Evolutionary conservation across 2,329 filamentous ascomycete genomes (phyloP).

Genomic region (Exophiala phaeomuriformis): DNA sequence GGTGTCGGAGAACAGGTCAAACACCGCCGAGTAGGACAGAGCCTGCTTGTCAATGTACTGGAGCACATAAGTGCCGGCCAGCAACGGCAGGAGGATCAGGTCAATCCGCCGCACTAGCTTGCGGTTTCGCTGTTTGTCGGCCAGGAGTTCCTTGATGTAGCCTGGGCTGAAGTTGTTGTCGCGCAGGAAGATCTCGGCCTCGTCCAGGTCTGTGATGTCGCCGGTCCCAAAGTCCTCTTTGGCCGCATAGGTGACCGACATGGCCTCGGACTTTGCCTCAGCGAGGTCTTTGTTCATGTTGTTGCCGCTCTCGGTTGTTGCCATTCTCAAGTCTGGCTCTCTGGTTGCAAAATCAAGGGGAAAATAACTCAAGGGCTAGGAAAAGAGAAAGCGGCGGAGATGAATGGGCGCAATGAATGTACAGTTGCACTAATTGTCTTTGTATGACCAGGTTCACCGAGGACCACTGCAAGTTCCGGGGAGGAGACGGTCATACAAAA

Average conservation of each 20-base stretch:
- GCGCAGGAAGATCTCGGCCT: slow-evolving; percentile 44
- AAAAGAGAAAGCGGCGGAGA: too few species aligned
- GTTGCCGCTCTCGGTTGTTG: not conserved
- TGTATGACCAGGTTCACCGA: too few species aligned
- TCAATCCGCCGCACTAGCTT: slow-evolving; percentile 33
- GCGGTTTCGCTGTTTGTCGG: slow-evolving; percentile 41
- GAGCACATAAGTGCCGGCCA: slow-evolving; percentile 44
- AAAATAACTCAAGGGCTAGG: too few species aligned
- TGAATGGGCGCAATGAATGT: too few species aligned
- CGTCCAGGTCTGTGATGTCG: slow-evolving; percentile 37
- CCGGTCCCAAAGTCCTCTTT: slow-evolving; percentile 11
- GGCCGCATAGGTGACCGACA: not conserved
- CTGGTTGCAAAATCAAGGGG: too few species aligned
- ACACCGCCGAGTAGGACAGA: slow-evolving; percentile 49
- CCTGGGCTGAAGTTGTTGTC: slow-evolving; percentile 41
- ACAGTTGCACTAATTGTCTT: too few species aligned
- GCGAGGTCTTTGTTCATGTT: not conserved
- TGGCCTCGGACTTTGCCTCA: not conserved
- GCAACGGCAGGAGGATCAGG: slow-evolving; percentile 44
- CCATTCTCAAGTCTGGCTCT: too few species aligned
- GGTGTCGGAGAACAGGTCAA: slow-evolving; percentile 47
- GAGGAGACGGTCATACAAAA: too few species aligned
- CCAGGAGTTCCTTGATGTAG: slow-evolving; percentile 40
- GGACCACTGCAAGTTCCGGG: too few species aligned
- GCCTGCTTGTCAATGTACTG: slow-evolving; percentile 52